Conservation (phyloP, 2,329 filamentous ascomycete species). For the Aspergillus sp. region DNA sequence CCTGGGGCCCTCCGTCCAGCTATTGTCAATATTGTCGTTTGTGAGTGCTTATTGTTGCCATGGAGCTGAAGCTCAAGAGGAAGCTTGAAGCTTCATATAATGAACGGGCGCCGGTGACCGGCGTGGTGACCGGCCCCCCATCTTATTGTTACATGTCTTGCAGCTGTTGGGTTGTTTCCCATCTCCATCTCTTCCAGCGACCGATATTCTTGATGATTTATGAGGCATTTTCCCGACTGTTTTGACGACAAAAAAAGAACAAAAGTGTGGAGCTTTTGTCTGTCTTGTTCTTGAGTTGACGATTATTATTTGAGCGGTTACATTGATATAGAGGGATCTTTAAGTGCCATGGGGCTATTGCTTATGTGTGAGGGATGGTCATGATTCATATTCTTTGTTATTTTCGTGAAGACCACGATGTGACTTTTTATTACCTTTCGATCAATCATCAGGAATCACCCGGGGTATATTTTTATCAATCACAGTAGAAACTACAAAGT, state of each 20-base stretch:
- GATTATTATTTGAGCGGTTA: conserved; percentile 2
- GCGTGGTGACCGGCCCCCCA: not conserved
- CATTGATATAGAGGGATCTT: conserved; percentile 8
- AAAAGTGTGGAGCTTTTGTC: conserved; percentile 13
- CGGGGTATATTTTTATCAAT: not conserved
- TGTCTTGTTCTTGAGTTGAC: not conserved
- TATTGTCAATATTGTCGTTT: conserved; percentile 1
- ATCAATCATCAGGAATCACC: not conserved
- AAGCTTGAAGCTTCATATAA: conserved; percentile 4
- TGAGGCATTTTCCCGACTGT: conserved; percentile 7
- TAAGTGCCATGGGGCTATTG: not conserved
- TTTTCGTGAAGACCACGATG: not conserved
- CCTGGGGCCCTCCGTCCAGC: not conserved
- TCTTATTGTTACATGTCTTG: not conserved
- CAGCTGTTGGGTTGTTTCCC: not conserved
- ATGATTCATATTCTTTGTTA: not conserved
- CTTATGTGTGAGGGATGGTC: not conserved
- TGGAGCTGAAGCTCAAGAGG: conserved; percentile 4
- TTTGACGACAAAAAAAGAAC: conserved; percentile 8
- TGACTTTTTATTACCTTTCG: not conserved
- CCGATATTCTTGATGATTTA: conserved; percentile 12
- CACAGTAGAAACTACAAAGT: too few relatives aligned
- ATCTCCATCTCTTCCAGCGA: not conserved
- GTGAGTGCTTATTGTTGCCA: conserved; percentile 1
- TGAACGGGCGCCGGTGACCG: conserved; percentile 2